phyloP scores from a whole-genome alignment of 192 early-diverging fungal species.

The Dissophora globulifera region DNA sequence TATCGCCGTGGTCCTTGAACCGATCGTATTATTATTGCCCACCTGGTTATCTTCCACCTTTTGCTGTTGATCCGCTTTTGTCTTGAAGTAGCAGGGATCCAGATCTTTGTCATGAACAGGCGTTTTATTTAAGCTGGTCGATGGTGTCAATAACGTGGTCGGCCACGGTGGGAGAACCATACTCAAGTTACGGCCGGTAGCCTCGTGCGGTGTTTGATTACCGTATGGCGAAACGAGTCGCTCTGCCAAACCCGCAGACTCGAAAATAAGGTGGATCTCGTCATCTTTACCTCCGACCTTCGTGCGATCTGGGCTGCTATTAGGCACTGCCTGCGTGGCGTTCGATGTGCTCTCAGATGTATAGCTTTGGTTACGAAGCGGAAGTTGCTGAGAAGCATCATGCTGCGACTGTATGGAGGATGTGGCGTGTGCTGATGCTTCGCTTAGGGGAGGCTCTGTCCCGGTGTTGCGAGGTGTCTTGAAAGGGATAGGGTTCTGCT shows the following conservation, averaged over 20 bases:
- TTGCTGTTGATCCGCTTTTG: neutral
- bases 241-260: neutral
- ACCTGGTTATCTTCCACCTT: no score
- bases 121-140: neutral
- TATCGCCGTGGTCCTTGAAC: conserved; percentile 22
- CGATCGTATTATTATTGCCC: conserved; percentile 1
- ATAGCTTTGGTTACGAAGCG: neutral
- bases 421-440: no score
- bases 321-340: no score
- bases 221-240: neutral
- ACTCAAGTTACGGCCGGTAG: neutral
- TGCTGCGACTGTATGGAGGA: no score
- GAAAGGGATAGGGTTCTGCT: conserved; percentile 23
- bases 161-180: neutral
- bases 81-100: conserved; percentile 8
- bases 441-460: no score
- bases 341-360: neutral
- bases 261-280: conserved; percentile 23
- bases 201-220: neutral
- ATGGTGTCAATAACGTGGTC: conserved; percentile 8
- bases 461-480: conserved; percentile 12
- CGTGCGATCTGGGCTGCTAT: neutral
- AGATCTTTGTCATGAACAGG: conserved; percentile 1
- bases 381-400: no score
- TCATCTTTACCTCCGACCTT: neutral